phyloP scores from a whole-genome alignment of 2,329 filamentous ascomycete species.

The Sarocladiaceae sp. region DNA sequence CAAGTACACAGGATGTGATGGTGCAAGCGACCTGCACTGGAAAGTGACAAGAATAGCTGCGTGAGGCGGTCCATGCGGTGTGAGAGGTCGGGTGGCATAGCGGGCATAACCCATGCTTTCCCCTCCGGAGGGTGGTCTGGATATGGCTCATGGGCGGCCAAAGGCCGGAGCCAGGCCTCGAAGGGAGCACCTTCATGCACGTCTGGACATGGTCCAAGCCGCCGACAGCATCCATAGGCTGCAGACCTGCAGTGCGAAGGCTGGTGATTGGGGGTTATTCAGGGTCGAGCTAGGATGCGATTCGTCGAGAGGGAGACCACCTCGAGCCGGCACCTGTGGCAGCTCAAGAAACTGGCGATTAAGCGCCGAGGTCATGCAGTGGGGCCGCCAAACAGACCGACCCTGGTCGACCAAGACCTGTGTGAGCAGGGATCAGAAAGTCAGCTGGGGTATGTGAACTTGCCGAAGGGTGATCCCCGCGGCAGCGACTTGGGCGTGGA shows the following conservation, averaged over 20 bases:
- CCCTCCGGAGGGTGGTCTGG: neutral
- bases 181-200: neutral
- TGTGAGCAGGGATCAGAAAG: neutral
- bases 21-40: slow-evolving; percentile 6
- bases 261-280: slow-evolving; percentile 8
- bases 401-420: slow-evolving; percentile 1
- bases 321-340: neutral
- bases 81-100: neutral
- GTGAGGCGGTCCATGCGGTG: slow-evolving; percentile 4
- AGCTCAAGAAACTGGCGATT: slow-evolving; percentile 2
- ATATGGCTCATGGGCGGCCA: neutral
- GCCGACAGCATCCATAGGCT: neutral
- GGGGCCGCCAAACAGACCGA: slow-evolving; percentile 1
- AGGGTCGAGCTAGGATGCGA: neutral
- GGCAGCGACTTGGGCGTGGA: neutral
- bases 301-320: neutral
- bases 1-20: slow-evolving; percentile 8
- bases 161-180: neutral
- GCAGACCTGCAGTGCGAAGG: slow-evolving; percentile 1
- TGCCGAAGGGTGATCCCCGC: slow-evolving; percentile 5
- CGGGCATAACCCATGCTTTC: neutral
- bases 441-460: neutral
- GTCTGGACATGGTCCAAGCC: slow-evolving; percentile 1
- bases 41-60: slow-evolving; percentile 9
- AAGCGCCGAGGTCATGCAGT: slow-evolving; percentile 5